phyloP scores from a whole-genome alignment of 2,329 filamentous ascomycete genomes.

The Aspergillus brasiliensis region DNA sequence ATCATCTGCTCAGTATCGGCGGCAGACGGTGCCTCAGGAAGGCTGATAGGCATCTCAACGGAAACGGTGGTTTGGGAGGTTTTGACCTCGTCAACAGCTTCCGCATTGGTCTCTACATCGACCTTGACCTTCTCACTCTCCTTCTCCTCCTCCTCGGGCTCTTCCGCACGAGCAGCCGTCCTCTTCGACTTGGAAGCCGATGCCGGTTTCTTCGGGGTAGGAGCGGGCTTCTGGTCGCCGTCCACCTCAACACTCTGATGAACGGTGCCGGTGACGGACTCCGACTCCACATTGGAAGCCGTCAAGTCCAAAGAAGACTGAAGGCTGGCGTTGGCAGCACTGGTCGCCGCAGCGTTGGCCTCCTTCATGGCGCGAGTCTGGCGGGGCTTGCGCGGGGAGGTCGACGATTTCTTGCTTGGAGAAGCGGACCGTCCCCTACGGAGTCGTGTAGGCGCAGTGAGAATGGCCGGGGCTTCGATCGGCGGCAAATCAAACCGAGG shows the following conservation, averaged over 20 bases:
- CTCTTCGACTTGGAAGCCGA: slow-evolving; percentile 23
- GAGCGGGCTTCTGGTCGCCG: slow-evolving; percentile 29
- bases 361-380: slow-evolving; percentile 53
- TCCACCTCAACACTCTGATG: slow-evolving; percentile 32
- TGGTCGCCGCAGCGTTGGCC: slow-evolving; percentile 51
- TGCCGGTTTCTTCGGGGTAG: slow-evolving; percentile 27
- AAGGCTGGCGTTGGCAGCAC: slow-evolving; percentile 50
- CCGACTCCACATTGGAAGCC: slow-evolving; percentile 33
- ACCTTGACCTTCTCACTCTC: slow-evolving; percentile 62
- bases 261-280: slow-evolving; percentile 27
- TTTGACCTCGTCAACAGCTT: slow-evolving; percentile 59
- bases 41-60: slow-evolving; percentile 71
- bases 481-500: slow-evolving; percentile 71
- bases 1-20: slow-evolving; percentile 84
- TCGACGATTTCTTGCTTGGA: slow-evolving; percentile 51
- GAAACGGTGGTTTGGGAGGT: slow-evolving; percentile 73
- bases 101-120: slow-evolving; percentile 67
- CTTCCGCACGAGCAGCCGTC: slow-evolving; percentile 17
- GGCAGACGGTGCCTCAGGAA: slow-evolving; percentile 68
- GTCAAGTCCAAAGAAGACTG: slow-evolving; percentile 52
- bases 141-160: slow-evolving; percentile 25
- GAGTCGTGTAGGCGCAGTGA: slow-evolving; percentile 40
- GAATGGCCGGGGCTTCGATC: slow-evolving; percentile 39
- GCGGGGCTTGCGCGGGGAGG: slow-evolving; percentile 58
- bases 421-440: slow-evolving; percentile 63